phyloP scores from a whole-genome alignment of 768 basidiomycete species.

The Lactarius indigo region DNA sequence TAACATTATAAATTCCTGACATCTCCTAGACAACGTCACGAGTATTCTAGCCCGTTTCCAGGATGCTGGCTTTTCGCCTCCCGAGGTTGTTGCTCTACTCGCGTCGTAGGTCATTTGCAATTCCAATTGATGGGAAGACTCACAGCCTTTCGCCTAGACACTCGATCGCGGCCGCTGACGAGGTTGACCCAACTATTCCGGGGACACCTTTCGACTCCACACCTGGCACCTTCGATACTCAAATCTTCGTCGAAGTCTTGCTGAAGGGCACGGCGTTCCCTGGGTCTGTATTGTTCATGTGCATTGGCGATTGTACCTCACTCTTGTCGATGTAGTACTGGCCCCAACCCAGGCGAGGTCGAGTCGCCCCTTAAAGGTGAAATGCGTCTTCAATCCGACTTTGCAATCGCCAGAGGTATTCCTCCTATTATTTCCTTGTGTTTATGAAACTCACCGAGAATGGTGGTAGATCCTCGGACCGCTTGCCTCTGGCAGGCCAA shows the following conservation, averaged over 20 bases:
- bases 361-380: constrained; percentile 33
- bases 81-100: constrained; percentile 37
- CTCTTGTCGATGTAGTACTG: constrained; percentile 16
- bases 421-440: background rate
- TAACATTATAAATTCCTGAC: background rate
- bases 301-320: background rate
- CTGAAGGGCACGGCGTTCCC: constrained; percentile 32
- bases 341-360: constrained; percentile 32
- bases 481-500: constrained; percentile 37
- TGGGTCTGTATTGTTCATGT: constrained; percentile 20
- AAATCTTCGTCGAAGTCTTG: constrained; percentile 36
- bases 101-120: constrained; percentile 28
- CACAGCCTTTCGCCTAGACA: constrained; percentile 12
- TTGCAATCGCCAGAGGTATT: constrained; percentile 29
- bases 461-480: constrained; percentile 30
- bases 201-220: constrained; percentile 37
- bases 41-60: constrained; percentile 33
- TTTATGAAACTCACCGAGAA: background rate
- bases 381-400: constrained; percentile 37
- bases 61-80: constrained; percentile 31
- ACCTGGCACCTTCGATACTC: constrained; percentile 30
- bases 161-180: constrained; percentile 27
- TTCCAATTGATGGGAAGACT: constrained; percentile 17
- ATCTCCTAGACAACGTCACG: background rate
- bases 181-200: constrained; percentile 29